A percentile compares a stretch with the other conserved stretches of the same genome.
phyloP scores from a whole-genome alignment of 441 rosid genomes.

The Populus hybrid region DNA sequence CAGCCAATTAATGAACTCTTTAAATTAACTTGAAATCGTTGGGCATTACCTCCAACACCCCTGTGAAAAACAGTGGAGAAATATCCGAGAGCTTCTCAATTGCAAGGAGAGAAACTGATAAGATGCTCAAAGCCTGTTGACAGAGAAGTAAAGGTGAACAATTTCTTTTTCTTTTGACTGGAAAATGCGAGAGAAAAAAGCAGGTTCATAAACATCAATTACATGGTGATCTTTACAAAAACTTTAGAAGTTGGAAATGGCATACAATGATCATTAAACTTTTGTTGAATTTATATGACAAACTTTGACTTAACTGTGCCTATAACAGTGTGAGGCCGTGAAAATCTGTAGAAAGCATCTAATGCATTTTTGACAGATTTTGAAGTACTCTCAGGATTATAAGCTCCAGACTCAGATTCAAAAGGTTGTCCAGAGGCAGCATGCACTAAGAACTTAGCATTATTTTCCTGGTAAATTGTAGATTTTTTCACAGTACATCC shows the following conservation, averaged over 20 bases:
- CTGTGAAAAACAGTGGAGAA: conserved; percentile 64
- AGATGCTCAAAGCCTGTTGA: conserved; percentile 74
- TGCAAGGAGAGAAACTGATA: conserved; percentile 91
- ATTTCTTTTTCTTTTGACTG: neutral
- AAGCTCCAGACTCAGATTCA: conserved; percentile 44
- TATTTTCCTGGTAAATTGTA: conserved; percentile 26
- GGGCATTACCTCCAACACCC: conserved; percentile 67
- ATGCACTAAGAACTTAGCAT: conserved; percentile 37
- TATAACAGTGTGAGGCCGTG: conserved; percentile 90
- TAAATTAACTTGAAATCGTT: neutral
- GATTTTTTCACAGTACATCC: conserved; percentile 27
- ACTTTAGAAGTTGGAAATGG: neutral
- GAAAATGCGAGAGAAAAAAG: neutral
- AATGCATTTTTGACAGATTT: conserved; percentile 41
- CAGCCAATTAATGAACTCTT: conserved; percentile 6
- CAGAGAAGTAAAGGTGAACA: neutral
- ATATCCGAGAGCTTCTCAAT: conserved; percentile 76
- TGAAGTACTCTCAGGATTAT: conserved; percentile 32
- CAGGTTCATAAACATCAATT: neutral
- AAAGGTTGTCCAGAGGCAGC: conserved; percentile 67
- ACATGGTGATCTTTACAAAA: neutral
- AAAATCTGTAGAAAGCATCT: conserved; percentile 87
- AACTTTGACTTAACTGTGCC: conserved; percentile 82
- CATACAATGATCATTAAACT: neutral
- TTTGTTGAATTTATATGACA: neutral